Base-by-base conservation (phyloP, 371 early-diverging fungal species). In the Fennellomyces sp. region DNA sequence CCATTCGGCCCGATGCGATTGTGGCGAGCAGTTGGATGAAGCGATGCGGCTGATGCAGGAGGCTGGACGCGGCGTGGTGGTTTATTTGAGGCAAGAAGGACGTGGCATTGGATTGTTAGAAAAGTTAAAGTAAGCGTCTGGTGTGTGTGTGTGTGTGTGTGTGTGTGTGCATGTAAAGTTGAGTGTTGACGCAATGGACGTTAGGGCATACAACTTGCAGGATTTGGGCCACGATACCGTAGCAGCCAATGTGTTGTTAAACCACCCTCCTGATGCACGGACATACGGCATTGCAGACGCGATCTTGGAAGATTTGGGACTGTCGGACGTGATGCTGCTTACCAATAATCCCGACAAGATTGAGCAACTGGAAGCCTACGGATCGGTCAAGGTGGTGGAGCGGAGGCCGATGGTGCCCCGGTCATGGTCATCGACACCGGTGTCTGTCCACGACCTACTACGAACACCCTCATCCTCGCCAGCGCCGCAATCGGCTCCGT, bases 341-440 rank as follows among this genome's bases (percentile, higher is more conserved):
- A 98, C 98, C 31, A 98, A 98, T 74, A 98, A 98, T 68, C 94
- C 96, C 0, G 94, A 95, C 72, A 98, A 98, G 82, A 90, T 96
- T 51, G 75, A 87, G 38, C 86, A 91, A 67, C 60, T 97, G 23
- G 80, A 87, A 41, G 77, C 76, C 1, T 88, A 75, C 63, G 90
- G 91, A 5, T 70, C 77, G 1, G 81, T 92, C 63, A 83, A 83
- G 45, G 90, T 98, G 1, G 84, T 83, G 2, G 89, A 92, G 63
- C 89, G 95, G 30, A 87, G 93, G 30, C 84, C 93, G 2, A 96
- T 98, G 97, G 76, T 94, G 11, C 98, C 97, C 11, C 84, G 84
- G 31, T 88, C 88, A 48, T 92, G 92, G 91, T 54, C 61, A 27
- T 63, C 68, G 11, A 68, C 73, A 10, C 73, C 80, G 8, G 33